Evolutionary conservation across 2,329 filamentous ascomycete genomes (phyloP), one percentile per base, ranked within the genome.

Genomic region (Hypomyces perniciosus): DNA sequence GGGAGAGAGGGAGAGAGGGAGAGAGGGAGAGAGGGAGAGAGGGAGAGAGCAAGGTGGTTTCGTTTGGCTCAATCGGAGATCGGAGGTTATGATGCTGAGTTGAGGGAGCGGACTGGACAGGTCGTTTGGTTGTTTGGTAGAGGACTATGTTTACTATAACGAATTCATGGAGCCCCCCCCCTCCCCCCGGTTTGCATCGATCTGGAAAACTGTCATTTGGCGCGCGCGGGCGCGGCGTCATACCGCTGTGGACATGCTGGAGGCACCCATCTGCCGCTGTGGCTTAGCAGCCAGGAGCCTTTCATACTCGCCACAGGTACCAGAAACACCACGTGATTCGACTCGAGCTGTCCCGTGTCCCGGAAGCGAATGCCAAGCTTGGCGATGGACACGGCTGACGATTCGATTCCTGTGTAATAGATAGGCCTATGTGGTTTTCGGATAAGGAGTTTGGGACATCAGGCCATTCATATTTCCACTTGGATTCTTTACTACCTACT

Each of bases 181-280:
- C 20, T 3, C 20, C 20, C 20, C 20, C 20, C 2, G 3, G 20
- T 20, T 20, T 20, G 20, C 20, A 20, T 20, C 20, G 20, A 20
- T 20, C 20, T 20, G 20, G 20, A 20, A 20, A 20, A 20, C 20
- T 20, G 20, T 20, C 20, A 20, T 20, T 20, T 20, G 20, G 20
- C 39, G 27, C 56, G 57, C 52, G 59, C 62, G 61, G 59, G 60
- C 53, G 56, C 55, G 55, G 51, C 56, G 60, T 63, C 59, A 63
- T 62, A 43, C 52, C 29, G 40, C 20, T 39, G 45, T 44, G 51
- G 52, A n/a, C 9, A 13, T 20, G 26, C 39, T 29, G 31, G 33
- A 12, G 44, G 30, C 29, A 38, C 20, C 27, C 8, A 40, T 28
- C 8, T 35, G 33, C 8, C 33, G 33, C 33, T 8, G 33, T 35